These are phyloP conservation scores for Mytilinidion resinicola DNA, from an alignment of 495 filamentous ascomycete species.

Conservation along the genomic window DNA sequence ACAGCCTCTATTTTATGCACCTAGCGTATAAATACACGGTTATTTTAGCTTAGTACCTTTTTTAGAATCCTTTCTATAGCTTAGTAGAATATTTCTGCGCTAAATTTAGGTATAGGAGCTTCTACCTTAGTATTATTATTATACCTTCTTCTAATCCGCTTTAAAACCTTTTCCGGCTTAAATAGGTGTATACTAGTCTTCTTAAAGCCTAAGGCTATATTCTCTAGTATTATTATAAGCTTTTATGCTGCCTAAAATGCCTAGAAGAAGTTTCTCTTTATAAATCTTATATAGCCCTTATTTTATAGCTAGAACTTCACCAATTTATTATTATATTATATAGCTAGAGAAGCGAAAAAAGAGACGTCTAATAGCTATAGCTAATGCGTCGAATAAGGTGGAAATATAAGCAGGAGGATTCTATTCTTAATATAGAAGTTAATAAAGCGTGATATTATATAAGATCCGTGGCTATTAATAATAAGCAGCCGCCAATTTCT, in stretches of 20 bases:
- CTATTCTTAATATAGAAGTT: not conserved
- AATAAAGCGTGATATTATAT: not conserved
- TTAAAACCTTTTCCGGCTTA: not conserved
- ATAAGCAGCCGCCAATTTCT: not conserved
- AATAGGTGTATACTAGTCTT: not conserved
- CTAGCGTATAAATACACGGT: not conserved
- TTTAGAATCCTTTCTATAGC: not conserved
- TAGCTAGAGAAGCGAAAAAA: not conserved
- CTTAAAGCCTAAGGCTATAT: not conserved
- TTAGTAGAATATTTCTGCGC: not conserved
- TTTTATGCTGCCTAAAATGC: not conserved
- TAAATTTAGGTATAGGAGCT: not conserved
- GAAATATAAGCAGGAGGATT: not conserved
- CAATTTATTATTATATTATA: not conserved
- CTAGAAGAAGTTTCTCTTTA: not conserved
- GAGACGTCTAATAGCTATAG: not conserved
- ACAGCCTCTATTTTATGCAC: not conserved
- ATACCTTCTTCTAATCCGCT: not conserved
- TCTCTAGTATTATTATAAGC: not conserved
- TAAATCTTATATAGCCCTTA: not conserved
- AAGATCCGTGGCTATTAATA: not conserved
- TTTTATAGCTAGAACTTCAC: not conserved
- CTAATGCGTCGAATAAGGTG: not conserved
- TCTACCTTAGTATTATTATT: not conserved
- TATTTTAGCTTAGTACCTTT: not conserved